Evolutionary conservation across 192 early-diverging fungal species (phyloP).

Genomic region (Backusella circina): DNA sequence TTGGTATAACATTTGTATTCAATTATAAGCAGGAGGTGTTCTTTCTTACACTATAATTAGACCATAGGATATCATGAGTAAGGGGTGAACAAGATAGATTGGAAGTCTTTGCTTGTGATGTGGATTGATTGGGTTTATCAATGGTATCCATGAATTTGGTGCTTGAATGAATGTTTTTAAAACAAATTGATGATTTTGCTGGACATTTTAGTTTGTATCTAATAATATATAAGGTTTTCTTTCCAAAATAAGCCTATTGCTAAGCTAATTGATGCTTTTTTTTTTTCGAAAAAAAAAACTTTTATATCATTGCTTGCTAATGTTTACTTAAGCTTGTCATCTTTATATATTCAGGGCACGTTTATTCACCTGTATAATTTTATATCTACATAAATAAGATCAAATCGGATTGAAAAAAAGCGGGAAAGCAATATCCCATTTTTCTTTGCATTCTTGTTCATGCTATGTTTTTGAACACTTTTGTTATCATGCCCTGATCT

Average conservation of each 20-base stretch:
- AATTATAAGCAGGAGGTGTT: background rate
- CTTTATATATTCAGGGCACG: background rate
- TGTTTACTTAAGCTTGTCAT: background rate
- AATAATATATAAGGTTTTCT: background rate
- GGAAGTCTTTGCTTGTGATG: background rate
- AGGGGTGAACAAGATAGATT: background rate
- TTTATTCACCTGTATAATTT: background rate
- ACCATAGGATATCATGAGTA: background rate
- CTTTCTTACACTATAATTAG: background rate
- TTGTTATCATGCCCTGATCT: background rate
- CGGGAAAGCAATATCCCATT: background rate
- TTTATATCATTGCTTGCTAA: background rate
- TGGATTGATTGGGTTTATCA: background rate
- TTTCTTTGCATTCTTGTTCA: background rate
- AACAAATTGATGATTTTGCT: background rate
- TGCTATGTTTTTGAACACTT: background rate
- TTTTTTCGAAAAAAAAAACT: background rate
- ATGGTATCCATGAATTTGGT: background rate
- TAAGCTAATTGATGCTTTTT: background rate
- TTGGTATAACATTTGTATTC: background rate
- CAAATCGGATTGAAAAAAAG: background rate
- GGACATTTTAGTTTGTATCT: background rate
- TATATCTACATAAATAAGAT: background rate
- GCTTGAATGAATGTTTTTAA: background rate
- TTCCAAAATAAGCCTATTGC: background rate